A percentile compares a stretch with the other conserved stretches of the same genome.
These are phyloP conservation scores for Pilatotrama ljubarskyi DNA, from an alignment of 768 basidiomycete species.

Conservation along the genomic window DNA sequence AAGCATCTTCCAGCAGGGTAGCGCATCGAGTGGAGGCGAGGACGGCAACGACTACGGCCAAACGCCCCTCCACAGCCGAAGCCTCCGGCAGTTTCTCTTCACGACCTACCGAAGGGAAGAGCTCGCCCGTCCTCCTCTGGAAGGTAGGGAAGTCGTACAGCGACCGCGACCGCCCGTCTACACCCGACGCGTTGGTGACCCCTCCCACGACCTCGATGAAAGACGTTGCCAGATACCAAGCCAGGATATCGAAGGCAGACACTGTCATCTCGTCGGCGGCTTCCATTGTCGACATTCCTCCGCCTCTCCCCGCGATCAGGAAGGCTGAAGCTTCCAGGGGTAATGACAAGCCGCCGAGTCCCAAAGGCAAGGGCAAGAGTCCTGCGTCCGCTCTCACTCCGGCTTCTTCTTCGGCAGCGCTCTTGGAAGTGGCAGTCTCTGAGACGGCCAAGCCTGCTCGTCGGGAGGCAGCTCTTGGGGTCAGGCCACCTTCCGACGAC, in stretches of 20 bases:
- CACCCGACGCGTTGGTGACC: not conserved
- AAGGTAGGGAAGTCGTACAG: not conserved
- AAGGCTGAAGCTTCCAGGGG: not conserved
- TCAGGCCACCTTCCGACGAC: not conserved
- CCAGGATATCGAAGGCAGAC: conserved; percentile 5
- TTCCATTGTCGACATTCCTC: not conserved
- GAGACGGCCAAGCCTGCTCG: not conserved
- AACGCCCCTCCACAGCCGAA: not conserved
- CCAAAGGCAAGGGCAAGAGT: not conserved
- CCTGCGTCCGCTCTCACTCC: not conserved
- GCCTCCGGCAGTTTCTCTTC: not conserved
- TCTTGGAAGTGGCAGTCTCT: not conserved
- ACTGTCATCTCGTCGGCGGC: not conserved
- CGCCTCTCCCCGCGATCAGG: not conserved
- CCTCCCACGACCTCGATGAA: not conserved
- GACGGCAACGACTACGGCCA: not conserved
- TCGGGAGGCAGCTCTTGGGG: not conserved
- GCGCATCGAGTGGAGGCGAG: too few relatives aligned
- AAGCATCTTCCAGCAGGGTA: not conserved
- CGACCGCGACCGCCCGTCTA: not conserved
- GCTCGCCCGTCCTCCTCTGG: not conserved
- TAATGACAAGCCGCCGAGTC: not conserved
- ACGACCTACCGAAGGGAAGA: not conserved
- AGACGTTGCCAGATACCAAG: not conserved
- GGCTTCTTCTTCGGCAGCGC: not conserved